These are phyloP conservation scores for Chaetomiaceae sp. DNA, from an alignment of 2,329 filamentous ascomycete genomes.

Conservation along the genomic window DNA sequence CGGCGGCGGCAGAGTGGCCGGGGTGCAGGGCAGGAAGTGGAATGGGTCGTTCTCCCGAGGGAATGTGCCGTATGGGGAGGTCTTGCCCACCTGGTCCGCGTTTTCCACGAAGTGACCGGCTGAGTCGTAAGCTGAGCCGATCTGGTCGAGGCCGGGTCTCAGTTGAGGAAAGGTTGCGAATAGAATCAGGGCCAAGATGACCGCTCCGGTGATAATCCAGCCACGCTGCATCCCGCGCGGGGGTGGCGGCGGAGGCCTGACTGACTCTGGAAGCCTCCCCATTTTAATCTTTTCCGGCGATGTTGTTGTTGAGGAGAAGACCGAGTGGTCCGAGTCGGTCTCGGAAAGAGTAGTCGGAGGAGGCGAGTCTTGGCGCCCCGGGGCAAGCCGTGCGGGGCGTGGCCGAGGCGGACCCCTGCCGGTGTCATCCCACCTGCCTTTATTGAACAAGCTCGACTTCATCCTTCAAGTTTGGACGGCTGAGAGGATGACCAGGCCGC, in stretches of 20 bases:
- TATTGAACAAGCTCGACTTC: not conserved
- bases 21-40: constrained; percentile 45
- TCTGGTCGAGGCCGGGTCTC: not conserved
- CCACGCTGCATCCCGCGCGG: not conserved
- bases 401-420: not conserved
- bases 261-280: not conserved
- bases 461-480: not conserved
- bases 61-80: constrained; percentile 35
- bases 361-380: not conserved
- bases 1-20: constrained; percentile 36
- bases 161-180: constrained; percentile 3
- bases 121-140: not conserved
- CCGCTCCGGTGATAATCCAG: constrained; percentile 5
- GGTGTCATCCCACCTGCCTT: not conserved
- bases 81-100: not conserved
- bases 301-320: not conserved
- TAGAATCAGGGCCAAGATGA: constrained; percentile 5
- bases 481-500: no score
- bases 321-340: no score
- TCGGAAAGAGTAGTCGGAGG: not conserved
- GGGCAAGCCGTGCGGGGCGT: not conserved
- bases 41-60: constrained; percentile 42
- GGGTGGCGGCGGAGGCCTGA: not conserved
- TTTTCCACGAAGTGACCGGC: not conserved
- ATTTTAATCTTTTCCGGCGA: not conserved